Percentiles rank a stretch among this genome's conserved stretches.
Conservation (phyloP, 495 filamentous ascomycete species). For the Durotheca rogersii region DNA sequence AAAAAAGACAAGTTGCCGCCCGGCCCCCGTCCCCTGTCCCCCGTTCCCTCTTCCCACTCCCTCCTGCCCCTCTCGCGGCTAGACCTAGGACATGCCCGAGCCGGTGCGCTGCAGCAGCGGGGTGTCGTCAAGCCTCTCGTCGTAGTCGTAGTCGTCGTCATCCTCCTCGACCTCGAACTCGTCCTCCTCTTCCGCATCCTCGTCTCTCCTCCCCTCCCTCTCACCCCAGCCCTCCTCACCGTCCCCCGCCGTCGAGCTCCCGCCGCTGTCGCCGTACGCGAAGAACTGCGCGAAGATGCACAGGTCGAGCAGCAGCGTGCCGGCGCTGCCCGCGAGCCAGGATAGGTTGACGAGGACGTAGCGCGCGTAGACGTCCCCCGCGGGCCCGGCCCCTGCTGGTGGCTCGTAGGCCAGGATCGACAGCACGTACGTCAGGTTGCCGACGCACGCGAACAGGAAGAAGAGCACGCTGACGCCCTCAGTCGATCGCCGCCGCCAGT, state of each 20-base stretch:
- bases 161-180: conserved; percentile 19
- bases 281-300: conserved; percentile 93
- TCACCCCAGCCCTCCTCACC: no score
- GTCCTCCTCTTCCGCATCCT: conserved; percentile 32
- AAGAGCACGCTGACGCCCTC: conserved; percentile 91
- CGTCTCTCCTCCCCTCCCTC: no score
- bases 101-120: conserved; percentile 42
- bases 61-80: conserved; percentile 6
- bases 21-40: no score
- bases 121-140: conserved; percentile 36
- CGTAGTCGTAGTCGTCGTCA: conserved; percentile 24
- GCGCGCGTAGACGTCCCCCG: conserved; percentile 59
- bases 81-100: conserved; percentile 28
- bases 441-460: conserved; percentile 94
- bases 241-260: no score
- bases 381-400: conserved; percentile 54
- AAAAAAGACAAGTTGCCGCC: neutral
- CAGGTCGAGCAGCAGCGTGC: conserved; percentile 79
- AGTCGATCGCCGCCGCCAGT: conserved; percentile 84
- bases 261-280: conserved; percentile 60
- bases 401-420: conserved; percentile 89
- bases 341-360: conserved; percentile 86
- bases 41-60: no score
- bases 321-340: conserved; percentile 87
- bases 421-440: conserved; percentile 88